phyloP scores from a whole-genome alignment of 176 grass and related monocot genomes.

The Rhynchospora breviuscula region DNA sequence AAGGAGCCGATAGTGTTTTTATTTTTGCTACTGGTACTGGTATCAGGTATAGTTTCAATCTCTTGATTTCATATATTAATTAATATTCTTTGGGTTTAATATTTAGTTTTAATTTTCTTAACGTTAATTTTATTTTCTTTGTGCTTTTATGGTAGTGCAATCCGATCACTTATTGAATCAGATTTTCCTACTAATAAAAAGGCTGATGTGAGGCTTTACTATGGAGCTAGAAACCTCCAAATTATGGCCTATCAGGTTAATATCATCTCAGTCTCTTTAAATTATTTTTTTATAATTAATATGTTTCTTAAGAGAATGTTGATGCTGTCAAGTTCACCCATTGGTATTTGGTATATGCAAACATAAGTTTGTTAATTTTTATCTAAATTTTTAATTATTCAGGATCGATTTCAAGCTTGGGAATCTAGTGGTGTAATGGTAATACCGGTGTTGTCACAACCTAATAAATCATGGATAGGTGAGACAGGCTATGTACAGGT shows the following conservation, averaged over 20 bases:
- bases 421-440: conserved; percentile 63
- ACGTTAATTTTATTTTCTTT: not conserved
- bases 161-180: conserved; percentile 69
- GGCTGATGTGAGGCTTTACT: conserved; percentile 58
- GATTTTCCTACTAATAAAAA: conserved; percentile 43
- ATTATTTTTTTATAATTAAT: not conserved
- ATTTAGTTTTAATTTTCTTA: not conserved
- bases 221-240: conserved; percentile 78
- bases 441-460: conserved; percentile 69
- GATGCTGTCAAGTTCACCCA: not conserved
- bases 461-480: conserved; percentile 61
- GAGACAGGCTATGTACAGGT: conserved; percentile 86
- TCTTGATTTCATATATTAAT: not conserved
- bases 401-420: conserved; percentile 75
- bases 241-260: conserved; percentile 82
- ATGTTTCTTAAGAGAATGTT: not conserved
- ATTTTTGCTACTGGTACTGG: conserved; percentile 77
- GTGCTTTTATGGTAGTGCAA: conserved; percentile 36
- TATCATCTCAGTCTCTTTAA: not conserved
- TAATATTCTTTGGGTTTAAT: not conserved
- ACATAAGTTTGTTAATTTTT: not conserved
- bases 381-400: not conserved
- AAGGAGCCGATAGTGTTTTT: conserved; percentile 32
- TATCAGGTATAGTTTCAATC: conserved; percentile 38
- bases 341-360: not conserved